Evolutionary conservation across 129 eudicot species (phyloP).

Genomic region (Ambrosia artemisiifolia): DNA sequence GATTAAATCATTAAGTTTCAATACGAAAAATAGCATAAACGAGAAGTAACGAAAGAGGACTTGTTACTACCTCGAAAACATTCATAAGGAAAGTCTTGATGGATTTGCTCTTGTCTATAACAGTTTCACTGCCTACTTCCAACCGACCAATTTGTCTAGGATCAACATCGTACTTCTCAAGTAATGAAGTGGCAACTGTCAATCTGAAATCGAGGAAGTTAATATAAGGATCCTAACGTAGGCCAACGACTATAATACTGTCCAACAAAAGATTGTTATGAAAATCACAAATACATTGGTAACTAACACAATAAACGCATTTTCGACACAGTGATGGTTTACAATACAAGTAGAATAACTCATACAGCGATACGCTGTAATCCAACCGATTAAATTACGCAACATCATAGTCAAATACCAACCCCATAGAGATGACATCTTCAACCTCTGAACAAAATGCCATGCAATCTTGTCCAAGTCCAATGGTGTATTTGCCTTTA

Average conservation of each 20-base stretch:
- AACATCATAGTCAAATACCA: constrained; percentile 49
- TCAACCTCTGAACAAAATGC: constrained; percentile 89
- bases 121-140: constrained; percentile 95
- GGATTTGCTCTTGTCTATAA: constrained; percentile 88
- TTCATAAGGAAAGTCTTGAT: constrained; percentile 88
- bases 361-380: not conserved
- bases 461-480: constrained; percentile 97
- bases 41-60: not conserved
- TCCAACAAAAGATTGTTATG: no score
- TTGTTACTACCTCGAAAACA: constrained; percentile 64
- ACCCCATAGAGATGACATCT: constrained; percentile 98
- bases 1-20: not conserved
- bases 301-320: not conserved
- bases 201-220: constrained; percentile 45
- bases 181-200: constrained; percentile 84
- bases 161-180: constrained; percentile 67
- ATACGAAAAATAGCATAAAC: not conserved
- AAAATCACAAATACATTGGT: no score
- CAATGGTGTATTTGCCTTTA: constrained; percentile 91
- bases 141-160: constrained; percentile 86
- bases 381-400: constrained; percentile 68
- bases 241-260: not conserved
- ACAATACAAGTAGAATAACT: not conserved
- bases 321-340: not conserved
- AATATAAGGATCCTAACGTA: not conserved